Evolutionary conservation across 2,329 filamentous ascomycete species (phyloP).

Genomic region (Colletotrichum sp.): DNA sequence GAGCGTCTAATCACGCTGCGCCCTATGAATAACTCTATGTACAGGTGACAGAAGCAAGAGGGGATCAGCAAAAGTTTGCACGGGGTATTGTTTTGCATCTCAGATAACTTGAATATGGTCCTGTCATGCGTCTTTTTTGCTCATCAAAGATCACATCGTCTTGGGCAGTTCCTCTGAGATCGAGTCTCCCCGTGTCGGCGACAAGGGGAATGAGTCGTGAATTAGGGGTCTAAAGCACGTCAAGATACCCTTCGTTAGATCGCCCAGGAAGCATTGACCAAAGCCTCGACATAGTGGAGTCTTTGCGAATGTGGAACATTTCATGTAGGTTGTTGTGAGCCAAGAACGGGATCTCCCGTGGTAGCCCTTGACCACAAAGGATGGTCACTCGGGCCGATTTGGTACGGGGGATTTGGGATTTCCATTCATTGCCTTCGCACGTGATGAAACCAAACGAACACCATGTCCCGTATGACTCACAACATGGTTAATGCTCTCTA

Average conservation of each 20-base stretch:
- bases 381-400: background rate
- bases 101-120: background rate
- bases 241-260: background rate
- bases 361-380: background rate
- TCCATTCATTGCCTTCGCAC: background rate
- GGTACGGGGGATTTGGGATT: background rate
- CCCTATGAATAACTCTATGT: background rate
- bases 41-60: background rate
- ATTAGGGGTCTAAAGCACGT: background rate
- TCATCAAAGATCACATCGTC: background rate
- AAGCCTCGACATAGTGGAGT: background rate
- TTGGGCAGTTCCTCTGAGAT: background rate
- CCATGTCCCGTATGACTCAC: background rate
- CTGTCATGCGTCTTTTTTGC: background rate
- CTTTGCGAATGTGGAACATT: background rate
- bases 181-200: background rate
- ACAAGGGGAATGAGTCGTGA: background rate
- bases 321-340: background rate
- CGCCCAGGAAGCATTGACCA: background rate
- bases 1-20: background rate
- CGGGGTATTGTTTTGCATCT: background rate
- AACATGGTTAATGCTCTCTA: background rate
- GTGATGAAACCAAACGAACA: background rate
- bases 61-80: background rate
- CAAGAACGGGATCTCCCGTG: background rate